Conservation (phyloP, 1,284 basidiomycete genomes). For the Abortiporus biennis region DNA sequence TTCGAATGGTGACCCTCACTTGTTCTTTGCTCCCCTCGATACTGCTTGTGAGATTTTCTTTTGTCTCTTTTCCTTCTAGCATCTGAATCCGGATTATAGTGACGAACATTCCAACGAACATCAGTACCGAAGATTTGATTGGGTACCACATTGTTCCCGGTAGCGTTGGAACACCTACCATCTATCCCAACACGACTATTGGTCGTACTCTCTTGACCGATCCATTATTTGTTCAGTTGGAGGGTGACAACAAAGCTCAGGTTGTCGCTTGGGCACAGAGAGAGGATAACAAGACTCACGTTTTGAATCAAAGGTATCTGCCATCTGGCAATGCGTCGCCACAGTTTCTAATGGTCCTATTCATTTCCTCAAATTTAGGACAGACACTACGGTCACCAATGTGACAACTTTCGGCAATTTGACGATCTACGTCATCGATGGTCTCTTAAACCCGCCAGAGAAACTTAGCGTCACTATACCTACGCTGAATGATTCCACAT, state of each 20-base stretch:
- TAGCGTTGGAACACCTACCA: constrained; percentile 31
- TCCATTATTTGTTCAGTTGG: constrained; percentile 40
- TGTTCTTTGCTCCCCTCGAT: constrained; percentile 46
- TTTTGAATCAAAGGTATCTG: constrained; percentile 50
- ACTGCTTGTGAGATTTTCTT: constrained; percentile 31
- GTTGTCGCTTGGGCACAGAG: constrained; percentile 56
- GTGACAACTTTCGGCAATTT: constrained; percentile 39
- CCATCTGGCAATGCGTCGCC: no score
- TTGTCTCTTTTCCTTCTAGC: not conserved
- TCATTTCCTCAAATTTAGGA: constrained; percentile 26
- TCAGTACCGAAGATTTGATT: constrained; percentile 39
- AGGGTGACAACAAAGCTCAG: constrained; percentile 46
- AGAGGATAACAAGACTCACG: constrained; percentile 36
- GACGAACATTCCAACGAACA: constrained; percentile 26
- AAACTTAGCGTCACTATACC: constrained; percentile 38
- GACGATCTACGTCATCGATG: constrained; percentile 45
- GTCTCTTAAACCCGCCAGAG: constrained; percentile 49
- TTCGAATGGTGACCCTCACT: constrained; percentile 28
- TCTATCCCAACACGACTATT: constrained; percentile 52
- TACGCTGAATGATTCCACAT: constrained; percentile 30
- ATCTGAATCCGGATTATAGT: constrained; percentile 18
- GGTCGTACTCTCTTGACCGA: constrained; percentile 57
- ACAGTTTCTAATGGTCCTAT: constrained; percentile 10
- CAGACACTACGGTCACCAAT: constrained; percentile 39
- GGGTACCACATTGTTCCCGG: constrained; percentile 61